Conservation (phyloP, 179 eudicot species). For the Pouteria campechiana region DNA sequence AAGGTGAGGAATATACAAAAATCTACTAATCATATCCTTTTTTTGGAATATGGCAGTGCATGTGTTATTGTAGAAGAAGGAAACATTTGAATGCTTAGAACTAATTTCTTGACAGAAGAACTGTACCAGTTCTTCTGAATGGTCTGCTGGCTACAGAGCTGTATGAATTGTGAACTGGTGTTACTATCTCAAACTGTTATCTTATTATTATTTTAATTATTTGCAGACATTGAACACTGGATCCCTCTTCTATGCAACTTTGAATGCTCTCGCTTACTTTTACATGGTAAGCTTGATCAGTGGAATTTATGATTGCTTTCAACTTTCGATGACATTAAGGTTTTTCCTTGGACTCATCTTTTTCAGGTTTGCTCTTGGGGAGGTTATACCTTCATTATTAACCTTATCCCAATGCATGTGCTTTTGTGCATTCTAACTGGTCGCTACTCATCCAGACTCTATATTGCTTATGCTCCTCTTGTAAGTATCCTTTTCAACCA, state of each 20-base stretch:
- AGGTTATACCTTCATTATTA: conserved; percentile 95
- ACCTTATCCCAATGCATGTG: conserved; percentile 90
- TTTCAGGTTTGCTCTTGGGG: conserved; percentile 94
- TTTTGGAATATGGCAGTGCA: too few relatives aligned
- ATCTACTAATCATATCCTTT: background rate
- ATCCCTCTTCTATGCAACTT: conserved; percentile 74
- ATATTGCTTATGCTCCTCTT: conserved; percentile 94
- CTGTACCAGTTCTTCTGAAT: too few relatives aligned
- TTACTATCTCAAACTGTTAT: too few relatives aligned
- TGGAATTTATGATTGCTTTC: background rate
- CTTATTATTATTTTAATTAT: conserved; percentile 1
- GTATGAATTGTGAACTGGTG: too few relatives aligned
- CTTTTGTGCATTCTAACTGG: conserved; percentile 85
- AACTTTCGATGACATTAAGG: background rate
- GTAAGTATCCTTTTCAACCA: conserved; percentile 33
- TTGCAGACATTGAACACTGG: conserved; percentile 90
- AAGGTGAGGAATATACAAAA: conserved; percentile 42
- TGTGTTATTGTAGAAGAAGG: too few relatives aligned
- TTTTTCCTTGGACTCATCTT: conserved; percentile 8
- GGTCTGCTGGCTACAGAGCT: too few relatives aligned
- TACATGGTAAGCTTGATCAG: conserved; percentile 59
- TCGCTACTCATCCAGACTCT: conserved; percentile 82
- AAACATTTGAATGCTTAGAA: too few relatives aligned
- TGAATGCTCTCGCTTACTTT: conserved; percentile 70
- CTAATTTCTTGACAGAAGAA: too few relatives aligned